These are phyloP conservation scores for Piromyces sp. DNA, from an alignment of 192 early-diverging fungal genomes.

Conservation along the genomic window DNA sequence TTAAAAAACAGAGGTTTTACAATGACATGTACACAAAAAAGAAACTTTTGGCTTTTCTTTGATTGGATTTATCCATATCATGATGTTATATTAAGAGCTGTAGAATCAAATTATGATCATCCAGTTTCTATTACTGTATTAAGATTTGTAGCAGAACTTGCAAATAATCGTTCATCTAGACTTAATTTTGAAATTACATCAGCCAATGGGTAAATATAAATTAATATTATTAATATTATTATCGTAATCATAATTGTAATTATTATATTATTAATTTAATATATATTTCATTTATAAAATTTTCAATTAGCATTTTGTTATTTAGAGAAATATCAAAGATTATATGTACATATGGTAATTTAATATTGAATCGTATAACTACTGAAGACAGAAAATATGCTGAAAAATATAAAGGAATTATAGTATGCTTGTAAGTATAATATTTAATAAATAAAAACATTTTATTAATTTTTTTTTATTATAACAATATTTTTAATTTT, in stretches of 20 bases:
- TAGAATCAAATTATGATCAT: conserved; percentile 49
- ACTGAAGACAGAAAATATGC: not conserved
- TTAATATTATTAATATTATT: no score
- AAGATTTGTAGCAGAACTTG: conserved; percentile 65
- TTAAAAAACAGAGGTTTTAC: not conserved
- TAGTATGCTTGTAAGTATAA: conserved; percentile 41
- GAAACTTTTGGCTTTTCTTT: conserved; percentile 52
- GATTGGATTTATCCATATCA: conserved; percentile 70
- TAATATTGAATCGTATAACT: not conserved
- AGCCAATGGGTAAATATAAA: conserved; percentile 41
- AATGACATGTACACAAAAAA: not conserved
- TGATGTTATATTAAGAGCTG: conserved; percentile 36
- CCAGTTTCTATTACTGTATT: conserved; percentile 50
- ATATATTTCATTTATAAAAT: no score
- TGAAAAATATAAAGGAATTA: conserved; percentile 26
- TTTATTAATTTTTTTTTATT: not conserved
- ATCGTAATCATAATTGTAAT: no score
- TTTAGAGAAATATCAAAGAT: conserved; percentile 70
- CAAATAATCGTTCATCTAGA: conserved; percentile 58
- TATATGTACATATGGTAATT: conserved; percentile 34
- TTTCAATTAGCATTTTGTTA: conserved; percentile 37
- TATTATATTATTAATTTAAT: no score
- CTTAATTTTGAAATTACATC: conserved; percentile 69
- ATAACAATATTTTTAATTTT: not conserved
- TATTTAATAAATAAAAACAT: not conserved